These are phyloP conservation scores for Neofusicoccum laricinum DNA, from an alignment of 2,329 filamentous ascomycete genomes.

Conservation along the genomic window DNA sequence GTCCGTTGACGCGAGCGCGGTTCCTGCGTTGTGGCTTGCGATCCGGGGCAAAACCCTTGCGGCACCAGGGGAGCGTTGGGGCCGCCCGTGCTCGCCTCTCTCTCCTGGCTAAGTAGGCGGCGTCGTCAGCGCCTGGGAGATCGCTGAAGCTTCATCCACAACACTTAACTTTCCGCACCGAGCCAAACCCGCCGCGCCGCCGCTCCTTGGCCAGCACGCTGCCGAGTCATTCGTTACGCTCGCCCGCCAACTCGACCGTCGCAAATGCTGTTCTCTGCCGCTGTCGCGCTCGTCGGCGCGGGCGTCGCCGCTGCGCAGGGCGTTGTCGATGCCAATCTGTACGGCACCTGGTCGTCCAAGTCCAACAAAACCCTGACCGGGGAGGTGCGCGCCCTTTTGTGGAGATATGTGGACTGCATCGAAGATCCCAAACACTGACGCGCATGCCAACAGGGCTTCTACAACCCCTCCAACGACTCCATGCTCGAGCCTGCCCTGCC, in stretches of 20 bases:
- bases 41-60: conserved; percentile 9
- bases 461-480: conserved; percentile 63
- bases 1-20: neutral
- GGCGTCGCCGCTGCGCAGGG: conserved; percentile 39
- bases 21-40: conserved; percentile 11
- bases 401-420: neutral
- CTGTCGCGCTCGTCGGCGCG: conserved; percentile 22
- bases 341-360: conserved; percentile 73
- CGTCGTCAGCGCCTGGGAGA: conserved; percentile 1
- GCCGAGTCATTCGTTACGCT: conserved; percentile 18
- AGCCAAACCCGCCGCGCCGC: neutral
- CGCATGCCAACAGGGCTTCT: conserved; percentile 57
- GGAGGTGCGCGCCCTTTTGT: conserved; percentile 50
- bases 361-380: conserved; percentile 67
- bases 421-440: conserved; percentile 1
- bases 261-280: conserved; percentile 5
- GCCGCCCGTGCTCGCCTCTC: neutral
- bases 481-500: conserved; percentile 63
- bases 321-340: conserved; percentile 47
- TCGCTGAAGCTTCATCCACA: conserved; percentile 5
- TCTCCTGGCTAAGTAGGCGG: neutral
- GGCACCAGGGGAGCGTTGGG: neutral
- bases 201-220: neutral
- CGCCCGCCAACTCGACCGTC: neutral
- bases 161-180: neutral